phyloP scores from a whole-genome alignment of 345 rosid genomes.

The Cardiospermum halicacabum region DNA sequence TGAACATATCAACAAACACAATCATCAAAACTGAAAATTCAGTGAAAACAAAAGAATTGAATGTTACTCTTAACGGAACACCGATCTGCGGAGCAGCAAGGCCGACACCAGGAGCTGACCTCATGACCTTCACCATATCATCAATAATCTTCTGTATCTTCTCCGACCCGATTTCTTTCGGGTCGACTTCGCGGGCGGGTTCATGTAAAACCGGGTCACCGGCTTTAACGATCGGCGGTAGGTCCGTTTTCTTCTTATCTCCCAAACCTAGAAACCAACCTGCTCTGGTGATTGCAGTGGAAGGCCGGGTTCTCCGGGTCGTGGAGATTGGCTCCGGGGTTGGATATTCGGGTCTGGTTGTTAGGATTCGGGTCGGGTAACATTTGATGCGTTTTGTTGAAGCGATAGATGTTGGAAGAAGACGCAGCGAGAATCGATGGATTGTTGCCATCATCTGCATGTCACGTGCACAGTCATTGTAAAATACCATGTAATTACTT shows the following conservation, averaged over 20 bases:
- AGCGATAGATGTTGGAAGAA: slow-evolving; percentile 37
- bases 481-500: too few relatives aligned
- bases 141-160: slow-evolving; percentile 83
- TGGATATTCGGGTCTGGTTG: slow-evolving; percentile 3
- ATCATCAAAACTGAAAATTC: background rate
- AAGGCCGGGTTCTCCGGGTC: slow-evolving; percentile 27
- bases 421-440: slow-evolving; percentile 49
- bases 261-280: slow-evolving; percentile 91
- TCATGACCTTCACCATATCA: slow-evolving; percentile 71
- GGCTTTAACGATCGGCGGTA: slow-evolving; percentile 66
- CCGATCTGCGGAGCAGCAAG: slow-evolving; percentile 98
- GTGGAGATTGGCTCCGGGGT: slow-evolving; percentile 1
- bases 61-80: slow-evolving; percentile 53
- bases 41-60: background rate
- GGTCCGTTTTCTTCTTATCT: slow-evolving; percentile 45
- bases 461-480: too few relatives aligned
- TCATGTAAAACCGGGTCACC: slow-evolving; percentile 97
- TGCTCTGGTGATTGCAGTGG: slow-evolving; percentile 50
- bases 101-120: slow-evolving; percentile 88
- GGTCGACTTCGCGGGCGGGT: slow-evolving; percentile 68
- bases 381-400: slow-evolving; percentile 20
- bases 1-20: background rate
- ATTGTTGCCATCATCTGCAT: slow-evolving; percentile 27
- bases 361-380: slow-evolving; percentile 15
- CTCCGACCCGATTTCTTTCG: slow-evolving; percentile 66